Base-by-base conservation (phyloP, 1,284 basidiomycete genomes). In the Moesziomyces aphidis region DNA sequence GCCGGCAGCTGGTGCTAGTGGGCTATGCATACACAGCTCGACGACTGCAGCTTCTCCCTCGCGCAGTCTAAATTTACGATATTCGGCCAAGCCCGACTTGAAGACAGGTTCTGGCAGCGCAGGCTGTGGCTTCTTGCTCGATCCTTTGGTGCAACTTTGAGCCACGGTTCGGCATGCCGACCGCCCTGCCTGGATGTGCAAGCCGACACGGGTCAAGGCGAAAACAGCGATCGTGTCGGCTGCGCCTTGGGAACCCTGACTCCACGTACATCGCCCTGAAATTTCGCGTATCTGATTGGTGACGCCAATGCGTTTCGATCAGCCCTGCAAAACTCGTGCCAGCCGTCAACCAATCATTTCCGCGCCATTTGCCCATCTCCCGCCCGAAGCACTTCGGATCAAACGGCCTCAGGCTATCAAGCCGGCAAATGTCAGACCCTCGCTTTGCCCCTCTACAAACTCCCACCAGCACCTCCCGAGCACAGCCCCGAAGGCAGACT, bases 221-320 rank as follows among this genome's bases (percentile, higher is more conserved):
- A 62, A 48, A 51, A 54, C 49, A 56, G 50, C 45, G 50, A 53
- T 19, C 17, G 39, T 19, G 39, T 17, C 39, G 24, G 28, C 34
- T 28, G 26, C 22, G 13, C 15, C 19, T 10, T 9, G 13, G 26
- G 48, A 46, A 64, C 61, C 55, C 61, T 64, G 49, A 46, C 55
- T 58, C 61, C 61, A 64, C 55, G 61, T 51, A 53, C 61, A 64
- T 53, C 28, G 46, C 19, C 15, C 46, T 11, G 24, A 53, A 54
- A 44, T 61, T 45, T 44, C 59, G 53, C 39, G 53, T 66, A 60
- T 60, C 57, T 66, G 63, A 66, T 66, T 66, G 57, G 51, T 60
- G 63, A 52, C 47, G 50, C 19, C 48, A 54, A 39, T 10, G 44
- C 36, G 10, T 48, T 39, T 53, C 22, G 34, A 56, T 47, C 31